These are phyloP conservation scores for Jatropha curcas DNA, from an alignment of 345 rosid species.

Conservation along the genomic window DNA sequence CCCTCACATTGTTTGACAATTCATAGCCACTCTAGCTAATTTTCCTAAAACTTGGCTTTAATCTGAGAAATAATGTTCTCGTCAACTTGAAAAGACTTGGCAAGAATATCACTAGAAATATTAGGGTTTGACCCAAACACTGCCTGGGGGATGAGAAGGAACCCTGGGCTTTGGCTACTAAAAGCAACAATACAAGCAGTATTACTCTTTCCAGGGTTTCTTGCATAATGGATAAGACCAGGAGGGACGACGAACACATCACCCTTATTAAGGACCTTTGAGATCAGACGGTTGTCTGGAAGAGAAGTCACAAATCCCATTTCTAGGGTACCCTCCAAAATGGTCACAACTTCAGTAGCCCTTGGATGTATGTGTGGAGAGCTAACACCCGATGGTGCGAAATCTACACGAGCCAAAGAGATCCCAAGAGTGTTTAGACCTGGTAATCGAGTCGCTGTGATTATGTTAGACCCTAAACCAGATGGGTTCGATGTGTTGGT, in stretches of 20 bases:
- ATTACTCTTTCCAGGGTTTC: constrained; percentile 16
- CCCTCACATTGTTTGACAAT: too few species aligned
- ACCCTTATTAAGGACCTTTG: constrained; percentile 28
- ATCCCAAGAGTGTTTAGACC: neutral
- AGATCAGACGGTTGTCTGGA: constrained; percentile 26
- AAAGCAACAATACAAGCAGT: constrained; percentile 18
- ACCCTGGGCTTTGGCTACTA: constrained; percentile 33
- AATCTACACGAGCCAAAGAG: constrained; percentile 1
- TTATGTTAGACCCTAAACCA: too few species aligned
- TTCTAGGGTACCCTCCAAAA: constrained; percentile 24
- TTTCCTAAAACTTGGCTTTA: too few species aligned
- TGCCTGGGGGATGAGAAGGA: constrained; percentile 19
- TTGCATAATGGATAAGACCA: constrained; percentile 32
- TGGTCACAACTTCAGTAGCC: constrained; percentile 9
- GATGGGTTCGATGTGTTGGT: constrained; percentile 7
- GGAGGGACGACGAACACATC: constrained; percentile 26
- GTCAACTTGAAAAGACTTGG: constrained; percentile 34
- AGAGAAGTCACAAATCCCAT: constrained; percentile 34
- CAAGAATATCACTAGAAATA: constrained; percentile 21
- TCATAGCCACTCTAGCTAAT: too few species aligned
- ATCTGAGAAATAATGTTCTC: too few species aligned
- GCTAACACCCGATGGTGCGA: neutral
- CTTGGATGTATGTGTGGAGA: constrained; percentile 5
- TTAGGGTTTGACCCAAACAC: constrained; percentile 29
- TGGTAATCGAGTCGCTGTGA: neutral